phyloP scores from a whole-genome alignment of 2,329 filamentous ascomycete species.

The Claviceps fusiformis region DNA sequence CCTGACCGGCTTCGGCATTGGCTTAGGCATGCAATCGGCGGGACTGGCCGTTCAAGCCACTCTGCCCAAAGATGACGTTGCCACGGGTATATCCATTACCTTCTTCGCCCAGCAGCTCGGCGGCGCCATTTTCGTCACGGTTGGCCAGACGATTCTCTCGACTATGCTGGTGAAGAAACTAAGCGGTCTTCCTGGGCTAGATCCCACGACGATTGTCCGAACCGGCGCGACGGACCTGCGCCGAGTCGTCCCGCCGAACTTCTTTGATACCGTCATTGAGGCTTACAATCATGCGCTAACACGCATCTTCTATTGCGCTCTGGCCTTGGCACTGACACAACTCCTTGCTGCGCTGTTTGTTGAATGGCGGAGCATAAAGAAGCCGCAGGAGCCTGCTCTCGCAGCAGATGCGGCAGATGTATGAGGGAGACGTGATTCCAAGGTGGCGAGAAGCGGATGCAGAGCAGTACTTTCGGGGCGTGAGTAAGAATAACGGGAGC shows the following conservation, averaged over 20 bases:
- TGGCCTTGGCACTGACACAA: conserved; percentile 40
- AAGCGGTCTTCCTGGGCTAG: conserved; percentile 14
- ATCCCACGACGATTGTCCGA: conserved; percentile 27
- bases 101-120: conserved; percentile 51
- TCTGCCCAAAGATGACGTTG: conserved; percentile 32
- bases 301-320: conserved; percentile 47
- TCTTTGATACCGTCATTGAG: conserved; percentile 36
- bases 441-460: no score
- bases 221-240: conserved; percentile 48
- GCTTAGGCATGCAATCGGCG: conserved; percentile 30
- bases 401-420: not conserved
- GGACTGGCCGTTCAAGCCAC: conserved; percentile 39
- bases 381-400: conserved; percentile 13
- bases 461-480: no score
- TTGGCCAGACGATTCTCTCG: conserved; percentile 37
- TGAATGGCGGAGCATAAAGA: conserved; percentile 58
- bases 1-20: conserved; percentile 39
- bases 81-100: conserved; percentile 30
- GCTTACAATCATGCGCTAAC: conserved; percentile 55
- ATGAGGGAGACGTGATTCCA: not conserved
- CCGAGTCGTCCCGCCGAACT: conserved; percentile 33
- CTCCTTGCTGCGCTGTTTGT: conserved; percentile 45
- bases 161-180: not conserved
- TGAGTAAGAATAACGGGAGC: no score
- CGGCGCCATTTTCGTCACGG: conserved; percentile 50